Evolutionary conservation across 306 rosid genomes (phyloP), one percentile per base, ranked within the genome.

Genomic region (Coriaria nepalensis): DNA sequence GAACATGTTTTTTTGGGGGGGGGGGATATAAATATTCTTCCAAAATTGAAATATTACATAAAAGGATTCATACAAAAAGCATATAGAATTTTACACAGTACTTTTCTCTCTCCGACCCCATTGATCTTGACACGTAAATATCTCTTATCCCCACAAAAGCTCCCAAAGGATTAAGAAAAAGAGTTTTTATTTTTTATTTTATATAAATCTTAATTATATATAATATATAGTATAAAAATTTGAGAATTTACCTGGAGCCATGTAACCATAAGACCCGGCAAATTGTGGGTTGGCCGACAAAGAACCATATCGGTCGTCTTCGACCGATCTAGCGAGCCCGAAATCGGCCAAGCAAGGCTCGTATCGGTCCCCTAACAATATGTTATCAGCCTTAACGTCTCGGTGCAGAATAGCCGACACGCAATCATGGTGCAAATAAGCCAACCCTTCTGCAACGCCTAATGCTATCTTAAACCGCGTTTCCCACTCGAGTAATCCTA

Each of bases 391-490:
- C 72, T 90, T 90, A 6, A 85, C 97, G 43, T 90, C 97, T 13
- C 98, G 92, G 79, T 90, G 98, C 67, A 90, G 64, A 64, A 90
- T 90, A 33, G 98, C 79, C 20, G 93, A 86, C n/a, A 72, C 79
- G 42, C 94, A 87, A 51, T 87, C 94, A 45, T 87, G 88, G 65
- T 87, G 97, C 61, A 90, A 54, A 43, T 90, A 90, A 14, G 97
- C 84, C 35, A 84, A 51, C 0, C 94, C 95, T 40, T 90, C 98
- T 0, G 94, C 95, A 6, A 90, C 81, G 34, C 87, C 94, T 29
- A 75, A 4, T 6, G 95, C 98, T 77, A 90, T 90, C 77, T 63
- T 85, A 54, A 85, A 71, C 78, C 98, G 73, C 6, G 74, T 73
- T 52, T 82, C 92, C 98, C 98, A 90, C 15, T 85, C 95, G 7